Evolutionary conservation across 306 rosid species (phyloP).

Genomic region (Abrus precatorius): DNA sequence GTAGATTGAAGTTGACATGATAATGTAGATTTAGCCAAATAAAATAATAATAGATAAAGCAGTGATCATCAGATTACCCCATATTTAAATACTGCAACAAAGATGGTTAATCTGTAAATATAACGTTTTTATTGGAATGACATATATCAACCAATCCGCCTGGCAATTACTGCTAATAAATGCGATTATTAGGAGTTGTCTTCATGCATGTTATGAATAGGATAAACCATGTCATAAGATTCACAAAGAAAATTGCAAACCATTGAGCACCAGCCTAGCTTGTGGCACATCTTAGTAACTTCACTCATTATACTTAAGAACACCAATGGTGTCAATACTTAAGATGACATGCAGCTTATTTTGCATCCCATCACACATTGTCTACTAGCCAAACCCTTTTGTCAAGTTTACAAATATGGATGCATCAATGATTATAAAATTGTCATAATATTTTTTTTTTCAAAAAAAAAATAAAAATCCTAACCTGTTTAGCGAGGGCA

Average conservation of each 20-base stretch:
- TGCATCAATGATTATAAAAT: not conserved
- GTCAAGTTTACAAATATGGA: not conserved
- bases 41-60: constrained; percentile 27
- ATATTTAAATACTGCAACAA: constrained; percentile 4
- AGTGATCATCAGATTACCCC: not conserved
- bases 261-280: not conserved
- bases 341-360: not conserved
- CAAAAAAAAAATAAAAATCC: not conserved
- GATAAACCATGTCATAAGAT: constrained; percentile 1
- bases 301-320: not conserved
- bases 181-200: not conserved
- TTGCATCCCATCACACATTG: constrained; percentile 1
- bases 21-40: not conserved
- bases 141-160: constrained; percentile 7
- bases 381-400: constrained; percentile 20
- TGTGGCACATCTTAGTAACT: not conserved
- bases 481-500: constrained; percentile 83
- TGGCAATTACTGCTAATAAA: not conserved
- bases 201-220: not conserved
- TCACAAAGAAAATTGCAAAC: not conserved
- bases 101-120: constrained; percentile 26
- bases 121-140: constrained; percentile 11
- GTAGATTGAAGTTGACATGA: constrained; percentile 11
- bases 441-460: too few species aligned
- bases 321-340: not conserved